These are phyloP conservation scores for Mucor velutinosus DNA, from an alignment of 371 early-diverging fungal species.

Conservation along the genomic window DNA sequence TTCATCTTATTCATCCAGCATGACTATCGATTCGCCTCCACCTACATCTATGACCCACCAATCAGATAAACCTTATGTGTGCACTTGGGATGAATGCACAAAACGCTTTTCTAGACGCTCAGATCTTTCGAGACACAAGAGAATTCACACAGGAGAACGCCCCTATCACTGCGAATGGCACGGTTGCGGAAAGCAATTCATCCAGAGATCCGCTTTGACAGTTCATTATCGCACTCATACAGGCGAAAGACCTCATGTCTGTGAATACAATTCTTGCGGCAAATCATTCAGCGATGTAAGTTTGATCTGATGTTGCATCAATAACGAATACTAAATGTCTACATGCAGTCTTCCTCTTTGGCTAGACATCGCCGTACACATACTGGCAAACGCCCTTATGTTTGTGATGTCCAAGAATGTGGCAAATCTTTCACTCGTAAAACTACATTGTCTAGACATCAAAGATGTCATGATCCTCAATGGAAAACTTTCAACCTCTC, in stretches of 20 bases:
- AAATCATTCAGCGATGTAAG: constrained; percentile 68
- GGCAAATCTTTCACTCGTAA: constrained; percentile 68
- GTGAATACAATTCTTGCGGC: constrained; percentile 62
- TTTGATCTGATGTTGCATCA: constrained; percentile 1
- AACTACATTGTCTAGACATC: constrained; percentile 71
- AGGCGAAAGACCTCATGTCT: constrained; percentile 79
- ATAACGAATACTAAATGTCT: neutral
- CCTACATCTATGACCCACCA: constrained; percentile 7
- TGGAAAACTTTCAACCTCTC: constrained; percentile 32
- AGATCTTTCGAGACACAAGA: constrained; percentile 75
- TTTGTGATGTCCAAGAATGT: constrained; percentile 53
- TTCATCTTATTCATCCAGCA: constrained; percentile 20
- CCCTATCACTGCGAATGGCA: constrained; percentile 70
- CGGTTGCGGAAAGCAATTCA: constrained; percentile 75
- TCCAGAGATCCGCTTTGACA: constrained; percentile 80
- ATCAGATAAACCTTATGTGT: constrained; percentile 62
- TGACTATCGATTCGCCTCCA: constrained; percentile 14
- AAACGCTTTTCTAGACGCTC: constrained; percentile 80
- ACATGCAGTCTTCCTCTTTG: constrained; percentile 45
- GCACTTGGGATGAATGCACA: constrained; percentile 67
- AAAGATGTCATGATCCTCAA: constrained; percentile 52
- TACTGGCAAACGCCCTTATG: constrained; percentile 55
- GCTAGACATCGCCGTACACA: constrained; percentile 56
- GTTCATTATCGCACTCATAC: constrained; percentile 82
- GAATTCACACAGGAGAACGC: constrained; percentile 78